Conservation (phyloP, 352 stramenopile genomes). For the Phytophthora ramorum region DNA sequence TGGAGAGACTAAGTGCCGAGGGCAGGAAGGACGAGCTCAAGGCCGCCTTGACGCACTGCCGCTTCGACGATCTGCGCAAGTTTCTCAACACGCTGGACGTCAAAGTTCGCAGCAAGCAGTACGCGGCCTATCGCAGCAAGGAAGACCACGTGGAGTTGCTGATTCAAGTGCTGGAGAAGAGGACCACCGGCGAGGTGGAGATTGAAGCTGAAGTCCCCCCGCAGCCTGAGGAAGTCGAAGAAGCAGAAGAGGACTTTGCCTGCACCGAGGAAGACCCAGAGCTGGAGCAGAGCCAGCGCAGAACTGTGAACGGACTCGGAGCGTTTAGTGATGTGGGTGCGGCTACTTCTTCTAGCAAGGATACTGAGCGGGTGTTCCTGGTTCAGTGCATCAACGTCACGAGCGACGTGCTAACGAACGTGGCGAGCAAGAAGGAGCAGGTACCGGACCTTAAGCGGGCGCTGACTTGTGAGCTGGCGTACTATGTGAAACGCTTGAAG, state of each 20-base stretch:
- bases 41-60: neutral
- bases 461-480: constrained; percentile 12
- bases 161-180: constrained; percentile 5
- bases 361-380: constrained; percentile 10
- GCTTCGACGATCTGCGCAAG: constrained; percentile 22
- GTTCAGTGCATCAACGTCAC: constrained; percentile 16
- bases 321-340: neutral
- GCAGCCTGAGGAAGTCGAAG: neutral
- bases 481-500: constrained; percentile 25
- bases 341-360: neutral
- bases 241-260: neutral
- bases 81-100: constrained; percentile 9
- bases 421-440: constrained; percentile 7
- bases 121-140: constrained; percentile 17
- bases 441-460: constrained; percentile 9
- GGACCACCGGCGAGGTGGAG: neutral
- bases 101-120: constrained; percentile 21
- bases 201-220: neutral
- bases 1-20: constrained; percentile 6
- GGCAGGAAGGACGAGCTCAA: constrained; percentile 5
- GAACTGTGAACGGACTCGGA: neutral
- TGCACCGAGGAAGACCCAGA: neutral
- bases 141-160: constrained; percentile 17
- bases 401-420: constrained; percentile 4
- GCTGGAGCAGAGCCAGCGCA: neutral